Evolutionary conservation across 2,329 filamentous ascomycete genomes (phyloP), one percentile per base, ranked within the genome.

Genomic region (Cladobotryum protrusum): DNA sequence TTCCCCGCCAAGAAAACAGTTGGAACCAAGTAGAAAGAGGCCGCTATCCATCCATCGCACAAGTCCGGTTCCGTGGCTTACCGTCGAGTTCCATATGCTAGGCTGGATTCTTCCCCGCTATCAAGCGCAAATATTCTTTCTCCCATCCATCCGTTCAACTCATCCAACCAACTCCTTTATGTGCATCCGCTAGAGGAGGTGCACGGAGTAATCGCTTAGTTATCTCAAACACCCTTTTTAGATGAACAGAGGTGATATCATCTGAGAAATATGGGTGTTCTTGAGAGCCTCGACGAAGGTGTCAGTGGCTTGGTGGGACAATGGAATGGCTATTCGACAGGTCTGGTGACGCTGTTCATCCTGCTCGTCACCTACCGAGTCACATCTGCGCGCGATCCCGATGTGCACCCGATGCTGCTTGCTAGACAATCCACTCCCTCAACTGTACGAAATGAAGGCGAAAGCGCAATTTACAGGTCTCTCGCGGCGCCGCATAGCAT

Each of bases 391-490:
- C 79, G 82, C 53, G 92, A 96, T 47, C 87, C 93, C 5, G 93
- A 99, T 72, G 86, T 87, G 5, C 93, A 97, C 68, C 92, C 93
- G 33, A 84, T 96, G 68, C 79, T 97, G 43, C 83, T 99, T 24
- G 87, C 88, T 49, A 82, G 92, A 48, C 93, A 97, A 74, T 82
- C 89, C 3, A 77, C 84, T 56, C 78, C 86, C 45, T 87, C 89
- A 8, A 81, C 85, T 12, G 86, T 97, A 47, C 81, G 93, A 59
- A 83, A 92, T 59, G 81, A 87, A 51, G 86, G 88, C 57, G 87
- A 97, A 69, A 95, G 89, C 37, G 85, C 93, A 43, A 73, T 89
- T 53, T 95, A 92, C 69, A 80, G 93, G 52, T 88, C 87, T n/a
- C 82, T 88, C 52, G 86, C 89, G 53, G 84, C 86, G 6, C 91